Conservation (phyloP, 352 stramenopile species). For the Phytophthora ohioensis region DNA sequence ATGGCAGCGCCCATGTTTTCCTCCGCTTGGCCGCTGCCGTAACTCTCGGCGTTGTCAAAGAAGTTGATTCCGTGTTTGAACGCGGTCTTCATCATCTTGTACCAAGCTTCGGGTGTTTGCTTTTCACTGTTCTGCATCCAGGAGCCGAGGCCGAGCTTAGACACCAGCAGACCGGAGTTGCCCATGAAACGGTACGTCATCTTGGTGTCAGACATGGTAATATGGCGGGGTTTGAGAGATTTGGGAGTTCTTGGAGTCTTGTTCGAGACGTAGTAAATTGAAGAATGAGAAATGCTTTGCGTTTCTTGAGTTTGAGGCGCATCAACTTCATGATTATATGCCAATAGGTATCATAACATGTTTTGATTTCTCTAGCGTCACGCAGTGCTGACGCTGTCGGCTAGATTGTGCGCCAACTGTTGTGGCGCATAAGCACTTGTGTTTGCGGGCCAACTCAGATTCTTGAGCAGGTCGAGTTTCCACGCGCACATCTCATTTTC, state of each 20-base stretch:
- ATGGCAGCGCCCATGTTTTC: slow-evolving; percentile 1
- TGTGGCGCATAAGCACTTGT: neutral
- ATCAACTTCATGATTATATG: neutral
- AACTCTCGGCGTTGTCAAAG: slow-evolving; percentile 22
- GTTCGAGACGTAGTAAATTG: neutral
- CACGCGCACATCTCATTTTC: neutral
- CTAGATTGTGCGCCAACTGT: neutral
- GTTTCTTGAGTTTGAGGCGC: neutral
- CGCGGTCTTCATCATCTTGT: slow-evolving; percentile 16
- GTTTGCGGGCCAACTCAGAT: neutral
- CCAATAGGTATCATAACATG: too few species aligned
- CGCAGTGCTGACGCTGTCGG: neutral
- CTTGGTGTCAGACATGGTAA: slow-evolving; percentile 18
- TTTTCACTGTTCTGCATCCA: slow-evolving; percentile 34
- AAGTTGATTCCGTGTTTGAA: slow-evolving; percentile 22
- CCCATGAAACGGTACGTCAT: slow-evolving; percentile 64
- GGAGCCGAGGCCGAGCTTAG: slow-evolving; percentile 45
- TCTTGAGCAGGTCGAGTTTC: neutral
- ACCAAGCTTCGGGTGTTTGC: slow-evolving; percentile 13
- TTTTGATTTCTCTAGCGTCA: too few species aligned
- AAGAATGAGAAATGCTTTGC: neutral
- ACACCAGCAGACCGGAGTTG: slow-evolving; percentile 53
- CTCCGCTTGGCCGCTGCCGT: slow-evolving; percentile 3
- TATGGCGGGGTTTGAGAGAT: too few species aligned
- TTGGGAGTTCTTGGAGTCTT: neutral